Percentiles rank a stretch among this genome's conserved stretches.
These are phyloP conservation scores for Fusarium torreyae DNA, from an alignment of 2,329 filamentous ascomycete genomes.

Conservation along the genomic window DNA sequence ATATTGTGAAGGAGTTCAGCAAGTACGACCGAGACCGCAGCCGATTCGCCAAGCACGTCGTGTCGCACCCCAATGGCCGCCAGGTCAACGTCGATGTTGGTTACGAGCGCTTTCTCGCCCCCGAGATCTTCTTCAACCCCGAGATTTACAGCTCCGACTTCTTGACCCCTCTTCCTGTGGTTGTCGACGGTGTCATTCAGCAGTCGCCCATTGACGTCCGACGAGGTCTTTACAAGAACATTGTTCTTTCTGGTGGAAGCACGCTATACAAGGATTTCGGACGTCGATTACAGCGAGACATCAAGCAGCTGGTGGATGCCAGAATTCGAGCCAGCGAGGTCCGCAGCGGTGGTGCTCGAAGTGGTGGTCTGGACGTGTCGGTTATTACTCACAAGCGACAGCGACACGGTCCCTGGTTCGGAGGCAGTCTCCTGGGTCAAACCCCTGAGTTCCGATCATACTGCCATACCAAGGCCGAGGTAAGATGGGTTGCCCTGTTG, in stretches of 20 bases:
- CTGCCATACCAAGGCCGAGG: slow-evolving; percentile 92
- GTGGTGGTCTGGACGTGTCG: slow-evolving; percentile 94
- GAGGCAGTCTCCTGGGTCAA: slow-evolving; percentile 94
- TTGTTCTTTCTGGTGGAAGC: slow-evolving; percentile 96
- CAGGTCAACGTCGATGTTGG: slow-evolving; percentile 91
- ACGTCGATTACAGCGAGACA: slow-evolving; percentile 94
- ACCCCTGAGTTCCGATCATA: slow-evolving; percentile 99
- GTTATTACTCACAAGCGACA: slow-evolving; percentile 98
- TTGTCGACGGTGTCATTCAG: slow-evolving; percentile 97
- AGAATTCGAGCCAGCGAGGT: slow-evolving; percentile 94
- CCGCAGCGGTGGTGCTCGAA: slow-evolving; percentile 91
- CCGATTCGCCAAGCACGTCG: slow-evolving; percentile 90
- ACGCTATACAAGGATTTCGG: slow-evolving; percentile 99
- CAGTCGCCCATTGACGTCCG: slow-evolving; percentile 98
- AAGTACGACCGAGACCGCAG: slow-evolving; percentile 94
- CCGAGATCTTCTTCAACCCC: slow-evolving; percentile 99
- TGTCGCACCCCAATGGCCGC: slow-evolving; percentile 87
- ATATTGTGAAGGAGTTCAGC: slow-evolving; percentile 98
- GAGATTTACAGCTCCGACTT: slow-evolving; percentile 99
- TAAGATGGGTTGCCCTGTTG: slow-evolving; percentile 52
- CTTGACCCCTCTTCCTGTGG: slow-evolving; percentile 91
- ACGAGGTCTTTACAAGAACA: slow-evolving; percentile 99
- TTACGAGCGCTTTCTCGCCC: slow-evolving; percentile 97
- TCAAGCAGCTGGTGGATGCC: slow-evolving; percentile 94
- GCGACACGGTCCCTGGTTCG: slow-evolving; percentile 98